These are phyloP conservation scores for Candida gigantensis DNA, from an alignment of 1,139 yeast genomes.

Conservation along the genomic window DNA sequence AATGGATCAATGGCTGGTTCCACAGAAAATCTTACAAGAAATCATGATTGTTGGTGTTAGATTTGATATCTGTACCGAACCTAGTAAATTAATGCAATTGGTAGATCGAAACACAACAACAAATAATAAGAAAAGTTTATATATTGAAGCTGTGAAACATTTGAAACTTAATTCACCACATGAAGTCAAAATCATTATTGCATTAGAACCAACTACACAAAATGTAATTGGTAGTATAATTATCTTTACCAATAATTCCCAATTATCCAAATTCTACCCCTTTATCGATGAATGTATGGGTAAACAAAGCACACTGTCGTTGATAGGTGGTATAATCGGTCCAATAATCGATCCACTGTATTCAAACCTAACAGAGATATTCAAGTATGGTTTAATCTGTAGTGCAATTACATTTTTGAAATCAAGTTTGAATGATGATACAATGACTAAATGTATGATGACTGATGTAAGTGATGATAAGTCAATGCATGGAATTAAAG, in stretches of 20 bases:
- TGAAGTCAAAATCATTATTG: slow-evolving; percentile 53
- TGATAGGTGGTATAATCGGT: slow-evolving; percentile 59
- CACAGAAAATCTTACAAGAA: slow-evolving; percentile 55
- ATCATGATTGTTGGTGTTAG: slow-evolving; percentile 61
- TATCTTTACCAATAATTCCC: slow-evolving; percentile 51
- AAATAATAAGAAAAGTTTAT: slow-evolving; percentile 19
- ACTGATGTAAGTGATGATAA: slow-evolving; percentile 43
- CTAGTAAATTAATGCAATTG: slow-evolving; percentile 39
- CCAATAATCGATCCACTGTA: slow-evolving; percentile 58
- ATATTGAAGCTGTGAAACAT: slow-evolving; percentile 27
- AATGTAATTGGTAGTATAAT: slow-evolving; percentile 57
- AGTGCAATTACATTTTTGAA: slow-evolving; percentile 59
- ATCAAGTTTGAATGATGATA: slow-evolving; percentile 30
- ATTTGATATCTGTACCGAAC: slow-evolving; percentile 53
- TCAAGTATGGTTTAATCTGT: slow-evolving; percentile 59
- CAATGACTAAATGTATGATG: slow-evolving; percentile 39
- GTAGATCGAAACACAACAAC: slow-evolving; percentile 26
- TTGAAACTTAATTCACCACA: slow-evolving; percentile 19
- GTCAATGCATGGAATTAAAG: slow-evolving; percentile 36
- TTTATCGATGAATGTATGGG: slow-evolving; percentile 40
- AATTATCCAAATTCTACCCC: slow-evolving; percentile 53
- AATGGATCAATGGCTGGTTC: slow-evolving; percentile 51
- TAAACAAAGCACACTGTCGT: slow-evolving; percentile 10
- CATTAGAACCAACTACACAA: slow-evolving; percentile 57
- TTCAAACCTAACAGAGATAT: slow-evolving; percentile 55